These are phyloP conservation scores for Knufia petricola DNA, from an alignment of 2,329 filamentous ascomycete species.

Conservation along the genomic window DNA sequence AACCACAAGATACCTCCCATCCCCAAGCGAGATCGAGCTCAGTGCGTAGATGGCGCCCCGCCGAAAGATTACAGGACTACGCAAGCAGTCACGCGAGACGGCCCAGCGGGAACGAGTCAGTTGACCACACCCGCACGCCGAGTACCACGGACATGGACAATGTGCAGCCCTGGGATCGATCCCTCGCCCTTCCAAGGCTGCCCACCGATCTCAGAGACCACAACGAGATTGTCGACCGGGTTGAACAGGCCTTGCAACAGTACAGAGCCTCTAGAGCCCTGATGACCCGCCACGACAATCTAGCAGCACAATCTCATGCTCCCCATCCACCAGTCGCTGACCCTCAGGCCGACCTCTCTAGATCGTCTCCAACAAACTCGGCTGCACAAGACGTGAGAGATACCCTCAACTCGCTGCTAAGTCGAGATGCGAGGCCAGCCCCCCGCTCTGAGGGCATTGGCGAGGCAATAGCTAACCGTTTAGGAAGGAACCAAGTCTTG, in stretches of 20 bases:
- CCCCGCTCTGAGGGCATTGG: not conserved
- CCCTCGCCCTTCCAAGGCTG: not conserved
- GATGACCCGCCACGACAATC: not conserved
- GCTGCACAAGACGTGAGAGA: not conserved
- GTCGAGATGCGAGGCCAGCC: not conserved
- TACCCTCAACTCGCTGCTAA: not conserved
- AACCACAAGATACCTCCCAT: not conserved
- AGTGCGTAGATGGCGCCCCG: slow-evolving; percentile 2
- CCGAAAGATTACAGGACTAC: slow-evolving; percentile 8
- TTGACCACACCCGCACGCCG: not conserved
- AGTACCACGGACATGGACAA: not conserved
- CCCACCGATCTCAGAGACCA: not conserved
- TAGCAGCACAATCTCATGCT: not conserved
- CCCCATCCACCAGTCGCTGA: not conserved
- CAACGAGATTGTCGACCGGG: slow-evolving; percentile 1
- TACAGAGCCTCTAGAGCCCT: slow-evolving; percentile 3
- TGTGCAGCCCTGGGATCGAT: not conserved
- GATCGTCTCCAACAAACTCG: not conserved
- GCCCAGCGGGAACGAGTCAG: not conserved
- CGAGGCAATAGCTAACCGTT: not conserved
- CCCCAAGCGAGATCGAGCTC: not conserved
- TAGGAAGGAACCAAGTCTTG: not conserved
- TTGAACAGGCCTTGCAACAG: slow-evolving; percentile 6
- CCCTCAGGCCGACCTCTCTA: not conserved
- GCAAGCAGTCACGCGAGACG: slow-evolving; percentile 5